Base-by-base conservation (phyloP, 2,329 filamentous ascomycete species). In the Proliferodiscus dingleyae region DNA sequence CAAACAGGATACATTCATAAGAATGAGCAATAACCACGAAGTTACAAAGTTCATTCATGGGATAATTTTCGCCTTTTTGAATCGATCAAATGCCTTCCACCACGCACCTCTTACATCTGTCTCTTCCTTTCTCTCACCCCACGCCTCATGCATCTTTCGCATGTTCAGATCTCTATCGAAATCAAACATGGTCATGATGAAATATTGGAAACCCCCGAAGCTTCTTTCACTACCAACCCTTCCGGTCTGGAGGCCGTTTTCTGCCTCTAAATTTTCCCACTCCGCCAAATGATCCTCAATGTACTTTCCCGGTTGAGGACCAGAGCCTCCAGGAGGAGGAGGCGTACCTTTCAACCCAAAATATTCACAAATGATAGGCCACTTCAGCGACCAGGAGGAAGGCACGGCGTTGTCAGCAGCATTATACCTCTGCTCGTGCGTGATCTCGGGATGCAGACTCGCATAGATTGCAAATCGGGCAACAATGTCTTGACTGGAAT, bases 341-440 rank as follows among this genome's bases (percentile, higher is more conserved):
- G 54, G 50, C 6, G 65, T 65, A 1, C 70, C 70, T 50, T 67
- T 67, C 30, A 73, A 57, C 2, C 68, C 67, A 58, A 73, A 73
- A 52, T 71, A 72, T 5, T 67, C 62, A 53, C 67, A 70, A 36
- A 72, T 66, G 5, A 70, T 53, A 2, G 69, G 68, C 71, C 70
- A 73, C 53, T 71, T 71, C 9, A 58, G 52, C 13, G 62, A 64
- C 71, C 70, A 73, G 2, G 61, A 64, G 4, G 54, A 55, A 1
- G 66, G 57, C 24, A 61, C 50, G 24, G 64, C 59, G 41, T 62
- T 66, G 19, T 71, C 69, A 8, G 67, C 69, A 1, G 66, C 64
- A 46, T 72, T 73, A 57, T 66, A 73, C 13, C 59, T 61, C 43
- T 67, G 58, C 13, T 61, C 65, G 9, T 64, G 61, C 2, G 62